Conservation (phyloP, 2,329 filamentous ascomycete species). For the Conoideocrella luteorostrata region DNA sequence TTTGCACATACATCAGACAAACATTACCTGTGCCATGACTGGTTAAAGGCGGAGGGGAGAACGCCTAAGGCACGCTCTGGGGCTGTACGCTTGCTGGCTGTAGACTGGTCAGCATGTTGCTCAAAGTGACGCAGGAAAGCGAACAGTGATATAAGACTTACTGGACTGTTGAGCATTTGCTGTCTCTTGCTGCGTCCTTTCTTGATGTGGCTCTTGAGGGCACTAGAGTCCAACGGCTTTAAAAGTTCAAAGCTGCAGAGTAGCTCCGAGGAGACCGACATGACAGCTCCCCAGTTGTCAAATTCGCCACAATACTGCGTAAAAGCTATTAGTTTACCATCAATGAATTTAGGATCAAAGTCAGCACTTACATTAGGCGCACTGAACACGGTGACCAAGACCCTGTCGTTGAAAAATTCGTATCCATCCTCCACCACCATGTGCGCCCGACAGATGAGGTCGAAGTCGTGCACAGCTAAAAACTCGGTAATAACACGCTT, state of each 20-base stretch:
- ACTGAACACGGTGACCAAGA: constrained; percentile 94
- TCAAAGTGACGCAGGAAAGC: not conserved
- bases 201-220: constrained; percentile 97
- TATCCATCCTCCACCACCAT: constrained; percentile 99
- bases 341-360: not conserved
- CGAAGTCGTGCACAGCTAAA: constrained; percentile 88
- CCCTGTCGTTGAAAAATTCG: constrained; percentile 94
- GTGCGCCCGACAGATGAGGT: constrained; percentile 92
- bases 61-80: constrained; percentile 33
- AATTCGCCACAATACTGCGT: constrained; percentile 92
- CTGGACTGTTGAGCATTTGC: constrained; percentile 92
- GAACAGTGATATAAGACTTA: constrained; percentile 44
- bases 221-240: constrained; percentile 92
- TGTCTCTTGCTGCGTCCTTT: constrained; percentile 93
- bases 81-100: constrained; percentile 51
- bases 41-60: not conserved
- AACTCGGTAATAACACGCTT: constrained; percentile 98
- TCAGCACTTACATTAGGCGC: constrained; percentile 77
- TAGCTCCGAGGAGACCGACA: constrained; percentile 91
- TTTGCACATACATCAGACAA: not conserved
- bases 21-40: too few species aligned
- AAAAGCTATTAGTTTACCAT: constrained; percentile 3
- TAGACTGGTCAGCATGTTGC: constrained; percentile 3
- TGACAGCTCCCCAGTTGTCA: constrained; percentile 97
- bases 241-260: constrained; percentile 96